Conservation (phyloP, 148 eudicot species). For the Rhododendron kiyosumense region DNA sequence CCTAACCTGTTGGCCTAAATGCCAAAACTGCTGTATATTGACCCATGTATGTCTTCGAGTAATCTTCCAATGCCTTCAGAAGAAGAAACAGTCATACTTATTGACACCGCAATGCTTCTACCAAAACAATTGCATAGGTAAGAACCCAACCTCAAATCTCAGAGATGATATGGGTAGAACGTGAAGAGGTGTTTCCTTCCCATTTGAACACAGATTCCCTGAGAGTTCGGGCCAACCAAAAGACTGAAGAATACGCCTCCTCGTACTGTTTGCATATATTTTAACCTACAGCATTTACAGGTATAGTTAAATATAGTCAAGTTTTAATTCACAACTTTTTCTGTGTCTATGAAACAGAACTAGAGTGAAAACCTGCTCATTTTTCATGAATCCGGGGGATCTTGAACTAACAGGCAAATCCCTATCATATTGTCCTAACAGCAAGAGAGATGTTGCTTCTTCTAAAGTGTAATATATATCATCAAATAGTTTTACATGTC, state of each 20-base stretch:
- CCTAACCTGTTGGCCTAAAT: conserved; percentile 62
- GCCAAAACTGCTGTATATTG: conserved; percentile 47
- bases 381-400: background rate
- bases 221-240: conserved; percentile 61
- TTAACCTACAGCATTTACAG: conserved; percentile 33
- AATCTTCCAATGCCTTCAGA: conserved; percentile 37
- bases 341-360: background rate
- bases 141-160: conserved; percentile 46
- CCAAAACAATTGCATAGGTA: background rate
- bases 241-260: conserved; percentile 55
- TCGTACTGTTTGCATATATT: conserved; percentile 42
- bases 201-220: conserved; percentile 42
- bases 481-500: background rate
- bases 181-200: conserved; percentile 58
- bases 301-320: background rate
- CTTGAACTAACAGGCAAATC: background rate
- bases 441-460: background rate
- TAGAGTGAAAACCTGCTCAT: background rate
- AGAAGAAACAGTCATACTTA: background rate
- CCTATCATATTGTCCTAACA: background rate
- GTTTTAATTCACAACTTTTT: background rate
- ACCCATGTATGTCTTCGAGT: conserved; percentile 33
- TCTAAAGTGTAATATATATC: background rate
- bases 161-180: conserved; percentile 59
- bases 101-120: conserved; percentile 1